These are phyloP conservation scores for Penicillium canariense DNA, from an alignment of 495 filamentous ascomycete species.

Conservation along the genomic window DNA sequence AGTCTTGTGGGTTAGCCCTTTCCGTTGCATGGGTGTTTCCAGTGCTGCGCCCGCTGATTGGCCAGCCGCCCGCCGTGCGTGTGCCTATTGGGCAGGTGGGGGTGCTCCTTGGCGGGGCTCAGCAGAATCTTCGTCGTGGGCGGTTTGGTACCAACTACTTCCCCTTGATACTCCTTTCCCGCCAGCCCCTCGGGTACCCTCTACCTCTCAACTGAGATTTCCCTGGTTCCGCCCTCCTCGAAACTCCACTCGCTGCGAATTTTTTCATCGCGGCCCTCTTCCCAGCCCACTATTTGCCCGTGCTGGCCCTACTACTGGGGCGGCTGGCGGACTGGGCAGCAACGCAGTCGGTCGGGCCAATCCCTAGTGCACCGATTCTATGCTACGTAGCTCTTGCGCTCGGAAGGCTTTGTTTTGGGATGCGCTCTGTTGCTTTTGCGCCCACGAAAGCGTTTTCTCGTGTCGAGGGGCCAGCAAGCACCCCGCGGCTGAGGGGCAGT, in stretches of 20 bases:
- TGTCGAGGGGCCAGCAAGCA: slow-evolving; percentile 1
- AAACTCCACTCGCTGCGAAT: slow-evolving; percentile 25
- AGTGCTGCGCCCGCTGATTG: background rate
- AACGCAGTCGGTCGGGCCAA: slow-evolving; percentile 39
- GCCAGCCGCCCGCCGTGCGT: slow-evolving; percentile 18
- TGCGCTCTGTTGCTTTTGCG: too few species aligned
- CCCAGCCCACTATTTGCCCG: slow-evolving; percentile 19
- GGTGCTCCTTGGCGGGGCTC: slow-evolving; percentile 21
- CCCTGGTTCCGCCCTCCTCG: slow-evolving; percentile 27
- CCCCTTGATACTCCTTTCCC: background rate
- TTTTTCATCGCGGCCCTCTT: slow-evolving; percentile 26
- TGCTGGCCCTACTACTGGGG: slow-evolving; percentile 6
- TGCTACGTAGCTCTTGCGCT: too few species aligned
- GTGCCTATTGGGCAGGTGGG: slow-evolving; percentile 6
- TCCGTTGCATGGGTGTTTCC: slow-evolving; percentile 4
- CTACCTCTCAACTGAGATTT: slow-evolving; percentile 15
- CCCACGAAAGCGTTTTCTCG: background rate
- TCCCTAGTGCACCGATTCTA: slow-evolving; percentile 1
- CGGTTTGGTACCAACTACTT: slow-evolving; percentile 12
- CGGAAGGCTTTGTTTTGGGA: too few species aligned
- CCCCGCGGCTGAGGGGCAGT: slow-evolving; percentile 21
- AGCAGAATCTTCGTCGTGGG: slow-evolving; percentile 35
- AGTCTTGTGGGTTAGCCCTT: slow-evolving; percentile 46
- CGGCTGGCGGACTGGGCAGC: slow-evolving; percentile 42
- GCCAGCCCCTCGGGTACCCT: background rate